These are phyloP conservation scores for Eudorina sp. DNA, from an alignment of 139 green algal species.

Conservation along the genomic window DNA sequence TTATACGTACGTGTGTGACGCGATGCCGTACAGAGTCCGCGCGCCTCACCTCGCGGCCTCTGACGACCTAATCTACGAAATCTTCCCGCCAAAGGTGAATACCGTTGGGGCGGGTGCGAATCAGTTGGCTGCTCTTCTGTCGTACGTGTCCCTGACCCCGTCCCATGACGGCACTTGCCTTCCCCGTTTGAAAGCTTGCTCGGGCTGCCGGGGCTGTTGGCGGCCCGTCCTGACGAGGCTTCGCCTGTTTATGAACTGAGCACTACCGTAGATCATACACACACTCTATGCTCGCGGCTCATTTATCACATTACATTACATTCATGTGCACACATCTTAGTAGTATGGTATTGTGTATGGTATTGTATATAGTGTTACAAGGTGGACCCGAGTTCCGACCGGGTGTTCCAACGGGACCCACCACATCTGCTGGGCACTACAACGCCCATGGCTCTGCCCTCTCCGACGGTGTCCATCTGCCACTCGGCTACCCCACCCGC, in stretches of 20 bases:
- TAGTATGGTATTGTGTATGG: too few species aligned
- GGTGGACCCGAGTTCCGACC: neutral
- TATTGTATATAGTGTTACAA: neutral
- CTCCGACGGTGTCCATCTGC: neutral
- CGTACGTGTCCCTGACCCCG: neutral
- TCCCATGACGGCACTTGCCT: too few species aligned
- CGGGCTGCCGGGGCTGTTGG: too few species aligned
- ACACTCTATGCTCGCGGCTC: neutral
- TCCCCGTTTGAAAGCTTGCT: too few species aligned
- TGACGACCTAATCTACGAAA: constrained; percentile 40
- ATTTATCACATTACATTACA: too few species aligned
- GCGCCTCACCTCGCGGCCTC: neutral
- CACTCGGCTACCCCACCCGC: neutral
- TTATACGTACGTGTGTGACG: neutral
- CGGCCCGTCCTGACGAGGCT: too few species aligned
- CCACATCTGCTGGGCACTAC: neutral
- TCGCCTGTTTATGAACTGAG: neutral
- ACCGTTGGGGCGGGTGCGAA: neutral
- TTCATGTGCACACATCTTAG: too few species aligned
- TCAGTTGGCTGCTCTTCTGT: neutral
- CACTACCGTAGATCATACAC: neutral
- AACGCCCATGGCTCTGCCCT: too few species aligned
- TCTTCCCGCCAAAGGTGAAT: constrained; percentile 42
- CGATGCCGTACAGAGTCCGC: neutral
- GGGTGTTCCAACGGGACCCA: neutral